These are phyloP conservation scores for Hypoxylon sp. DNA, from an alignment of 2,329 filamentous ascomycete genomes.

Conservation along the genomic window DNA sequence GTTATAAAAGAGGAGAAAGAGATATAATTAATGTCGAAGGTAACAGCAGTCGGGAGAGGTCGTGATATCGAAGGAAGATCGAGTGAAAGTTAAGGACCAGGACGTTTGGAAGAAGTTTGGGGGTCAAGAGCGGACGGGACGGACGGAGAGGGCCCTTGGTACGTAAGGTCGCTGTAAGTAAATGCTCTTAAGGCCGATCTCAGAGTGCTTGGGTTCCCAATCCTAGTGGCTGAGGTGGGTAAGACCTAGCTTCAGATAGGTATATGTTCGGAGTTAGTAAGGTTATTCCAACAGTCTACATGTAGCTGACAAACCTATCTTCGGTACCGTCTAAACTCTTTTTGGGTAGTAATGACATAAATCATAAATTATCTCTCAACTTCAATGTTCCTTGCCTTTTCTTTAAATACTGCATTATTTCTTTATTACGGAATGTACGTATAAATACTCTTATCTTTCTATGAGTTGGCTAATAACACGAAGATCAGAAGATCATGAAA, in stretches of 20 bases:
- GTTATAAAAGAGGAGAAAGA: constrained; percentile 18
- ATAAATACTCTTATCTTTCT: neutral
- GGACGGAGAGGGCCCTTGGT: constrained; percentile 29
- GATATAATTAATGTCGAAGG: constrained; percentile 28
- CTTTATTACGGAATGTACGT: neutral
- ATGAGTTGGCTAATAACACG: neutral
- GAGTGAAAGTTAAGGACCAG: constrained; percentile 28
- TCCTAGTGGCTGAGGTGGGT: constrained; percentile 37
- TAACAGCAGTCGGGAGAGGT: constrained; percentile 10
- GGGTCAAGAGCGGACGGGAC: constrained; percentile 39
- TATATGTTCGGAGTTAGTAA: constrained; percentile 30
- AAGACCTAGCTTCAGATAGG: constrained; percentile 24
- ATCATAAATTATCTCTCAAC: neutral
- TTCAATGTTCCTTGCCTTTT: neutral
- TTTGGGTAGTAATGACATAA: constrained; percentile 22
- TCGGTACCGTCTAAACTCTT: constrained; percentile 22
- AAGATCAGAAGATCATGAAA: neutral
- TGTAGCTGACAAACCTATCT: constrained; percentile 9
- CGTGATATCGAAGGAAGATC: constrained; percentile 27
- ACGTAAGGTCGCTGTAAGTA: constrained; percentile 28
- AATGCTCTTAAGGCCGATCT: constrained; percentile 40
- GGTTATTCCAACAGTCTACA: constrained; percentile 24
- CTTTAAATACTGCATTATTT: neutral
- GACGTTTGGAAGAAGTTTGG: constrained; percentile 36
- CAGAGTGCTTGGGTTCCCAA: constrained; percentile 26